These are phyloP conservation scores for Selenicereus undatus DNA, from an alignment of 148 eudicot genomes.

Conservation along the genomic window DNA sequence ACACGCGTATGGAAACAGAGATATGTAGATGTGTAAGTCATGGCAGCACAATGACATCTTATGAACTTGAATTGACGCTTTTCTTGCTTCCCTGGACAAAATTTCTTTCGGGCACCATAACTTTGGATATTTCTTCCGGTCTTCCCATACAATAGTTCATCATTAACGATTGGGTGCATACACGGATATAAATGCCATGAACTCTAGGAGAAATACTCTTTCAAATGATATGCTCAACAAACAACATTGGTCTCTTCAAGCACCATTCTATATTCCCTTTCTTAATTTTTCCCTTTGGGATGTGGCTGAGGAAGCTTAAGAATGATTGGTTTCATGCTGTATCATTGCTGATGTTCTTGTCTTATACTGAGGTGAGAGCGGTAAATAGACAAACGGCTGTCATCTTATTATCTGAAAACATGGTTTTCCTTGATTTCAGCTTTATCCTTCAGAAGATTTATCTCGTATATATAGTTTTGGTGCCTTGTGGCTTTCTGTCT, in stretches of 20 bases:
- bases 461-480: too few species aligned
- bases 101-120: background rate
- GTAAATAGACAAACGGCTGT: background rate
- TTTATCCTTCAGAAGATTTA: too few species aligned
- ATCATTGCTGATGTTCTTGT: background rate
- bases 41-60: background rate
- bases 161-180: background rate
- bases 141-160: background rate
- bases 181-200: background rate
- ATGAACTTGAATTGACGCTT: background rate
- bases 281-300: background rate
- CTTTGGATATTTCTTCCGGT: background rate
- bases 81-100: background rate
- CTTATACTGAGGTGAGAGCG: background rate
- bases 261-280: background rate
- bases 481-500: too few species aligned
- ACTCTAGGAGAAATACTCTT: background rate
- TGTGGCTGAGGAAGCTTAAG: background rate
- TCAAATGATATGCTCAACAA: background rate
- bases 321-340: background rate
- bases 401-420: too few species aligned
- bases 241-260: background rate
- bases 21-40: background rate
- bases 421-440: background rate
- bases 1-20: background rate